Evolutionary conservation across 305 asterid species (phyloP), one percentile per base, ranked within the genome.

Genomic region (Plantago lanceolata): DNA sequence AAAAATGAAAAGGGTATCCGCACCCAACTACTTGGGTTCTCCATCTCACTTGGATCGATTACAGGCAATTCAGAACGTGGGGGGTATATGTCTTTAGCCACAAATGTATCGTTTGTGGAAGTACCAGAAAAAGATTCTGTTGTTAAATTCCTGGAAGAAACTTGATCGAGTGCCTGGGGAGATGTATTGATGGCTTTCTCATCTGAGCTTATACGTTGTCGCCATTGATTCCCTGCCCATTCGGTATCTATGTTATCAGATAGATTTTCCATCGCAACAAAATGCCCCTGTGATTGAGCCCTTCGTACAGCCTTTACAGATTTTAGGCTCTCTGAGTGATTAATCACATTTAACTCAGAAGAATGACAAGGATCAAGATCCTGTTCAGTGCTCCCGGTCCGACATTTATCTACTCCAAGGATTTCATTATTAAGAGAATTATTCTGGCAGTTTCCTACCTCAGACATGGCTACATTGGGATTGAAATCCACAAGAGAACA

Each of bases 191-290:
- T 19, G 31, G 65, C 66, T 62, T 69, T 76, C 63, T 72, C 76
- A 60, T 71, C 58, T 59, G 71, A 65, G 70, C 62, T 50, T 63
- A 53, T 33, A 57, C 24, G 57, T 64, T 68, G 78, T 29, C 75
- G 73, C 45, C 70, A 79, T 66, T 49, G 77, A 82, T 84, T 82
- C 68, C 91, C 95, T 51, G 82, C 78, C 94, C 89, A 74, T 53
- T 82, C 89, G 70, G 85, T 78, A 79, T 75, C 89, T 19, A 82
- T 71, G 60, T 80, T 70, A 78, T 85, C 90, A 21, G 95, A 85
- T 66, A 75, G 65, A 83, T 76, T 73, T 70, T 79, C 90, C 68
- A 73, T 78, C 16, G 55, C 69, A 0, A 78, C 77, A 64, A 84
- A 78, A 62, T 77, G 80, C 64, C 85, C 95, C 60, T 71, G 88